Conservation (phyloP, 345 rosid genomes). For the Populus alba region DNA sequence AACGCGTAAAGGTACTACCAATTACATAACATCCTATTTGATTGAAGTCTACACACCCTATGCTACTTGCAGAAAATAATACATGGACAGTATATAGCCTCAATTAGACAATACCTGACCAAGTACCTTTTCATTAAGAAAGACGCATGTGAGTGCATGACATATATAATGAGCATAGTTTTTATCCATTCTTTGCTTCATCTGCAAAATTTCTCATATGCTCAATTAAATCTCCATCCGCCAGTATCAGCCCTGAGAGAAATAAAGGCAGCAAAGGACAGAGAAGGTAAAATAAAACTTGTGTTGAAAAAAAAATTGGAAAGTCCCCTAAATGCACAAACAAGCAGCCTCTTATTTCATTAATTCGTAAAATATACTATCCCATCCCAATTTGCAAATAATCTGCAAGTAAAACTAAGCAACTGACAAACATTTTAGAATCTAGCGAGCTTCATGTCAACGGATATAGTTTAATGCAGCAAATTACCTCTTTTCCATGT, state of each 20-base stretch:
- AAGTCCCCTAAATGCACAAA: background rate
- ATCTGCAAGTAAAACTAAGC: background rate
- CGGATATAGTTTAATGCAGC: background rate
- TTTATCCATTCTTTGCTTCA: background rate
- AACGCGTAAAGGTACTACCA: background rate
- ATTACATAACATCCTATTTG: background rate
- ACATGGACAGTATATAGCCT: background rate
- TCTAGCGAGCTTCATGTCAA: background rate
- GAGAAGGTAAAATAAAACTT: background rate
- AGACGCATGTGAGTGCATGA: background rate
- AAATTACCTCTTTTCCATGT: conserved; percentile 1
- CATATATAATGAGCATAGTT: background rate
- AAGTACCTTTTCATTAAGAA: background rate
- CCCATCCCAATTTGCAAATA: background rate
- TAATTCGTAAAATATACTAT: background rate
- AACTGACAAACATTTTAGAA: background rate
- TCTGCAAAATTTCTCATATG: conserved; percentile 1
- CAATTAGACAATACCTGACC: conserved; percentile 5
- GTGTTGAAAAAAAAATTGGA: too few species aligned
- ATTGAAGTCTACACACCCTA: background rate
- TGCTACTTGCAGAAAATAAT: background rate
- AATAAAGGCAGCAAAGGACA: background rate
- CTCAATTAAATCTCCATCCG: background rate
- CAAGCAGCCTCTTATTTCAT: background rate
- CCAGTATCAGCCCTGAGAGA: conserved; percentile 9